These are phyloP conservation scores for Suhomyces maxii DNA, from an alignment of 1,139 yeast species.

Conservation along the genomic window DNA sequence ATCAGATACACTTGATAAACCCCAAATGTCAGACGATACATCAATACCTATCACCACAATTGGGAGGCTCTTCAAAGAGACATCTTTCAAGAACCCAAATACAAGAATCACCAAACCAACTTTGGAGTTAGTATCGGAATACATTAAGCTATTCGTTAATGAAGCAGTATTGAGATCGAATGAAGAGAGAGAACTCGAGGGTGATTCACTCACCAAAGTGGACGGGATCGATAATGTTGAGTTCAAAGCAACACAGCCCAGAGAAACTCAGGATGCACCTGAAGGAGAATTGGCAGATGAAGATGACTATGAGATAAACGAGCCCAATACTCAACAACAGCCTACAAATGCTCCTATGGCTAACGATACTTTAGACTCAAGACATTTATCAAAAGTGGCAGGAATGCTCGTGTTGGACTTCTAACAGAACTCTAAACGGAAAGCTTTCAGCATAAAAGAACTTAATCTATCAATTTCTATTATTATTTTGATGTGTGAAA, in stretches of 20 bases:
- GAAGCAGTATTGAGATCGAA: constrained; percentile 66
- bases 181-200: constrained; percentile 46
- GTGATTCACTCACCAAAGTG: constrained; percentile 24
- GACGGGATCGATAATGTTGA: constrained; percentile 34
- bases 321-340: constrained; percentile 23
- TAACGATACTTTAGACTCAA: constrained; percentile 47
- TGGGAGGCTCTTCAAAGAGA: constrained; percentile 55
- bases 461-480: no score
- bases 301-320: constrained; percentile 17
- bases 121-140: constrained; percentile 53
- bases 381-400: constrained; percentile 54
- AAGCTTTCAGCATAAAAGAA: no score
- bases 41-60: constrained; percentile 44
- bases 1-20: not conserved
- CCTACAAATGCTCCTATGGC: constrained; percentile 15
- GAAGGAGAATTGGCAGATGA: constrained; percentile 11
- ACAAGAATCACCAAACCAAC: constrained; percentile 54
- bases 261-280: constrained; percentile 8
- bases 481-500: no score
- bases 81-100: constrained; percentile 47
- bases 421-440: constrained; percentile 14
- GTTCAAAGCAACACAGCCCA: constrained; percentile 11
- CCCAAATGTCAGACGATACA: not conserved
- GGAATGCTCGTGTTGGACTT: constrained; percentile 61
- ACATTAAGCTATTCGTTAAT: constrained; percentile 57